A percentile compares a stretch with the other conserved stretches of the same genome.
Conservation (phyloP, 257 asterid species). For the Ligustrum vulgare region DNA sequence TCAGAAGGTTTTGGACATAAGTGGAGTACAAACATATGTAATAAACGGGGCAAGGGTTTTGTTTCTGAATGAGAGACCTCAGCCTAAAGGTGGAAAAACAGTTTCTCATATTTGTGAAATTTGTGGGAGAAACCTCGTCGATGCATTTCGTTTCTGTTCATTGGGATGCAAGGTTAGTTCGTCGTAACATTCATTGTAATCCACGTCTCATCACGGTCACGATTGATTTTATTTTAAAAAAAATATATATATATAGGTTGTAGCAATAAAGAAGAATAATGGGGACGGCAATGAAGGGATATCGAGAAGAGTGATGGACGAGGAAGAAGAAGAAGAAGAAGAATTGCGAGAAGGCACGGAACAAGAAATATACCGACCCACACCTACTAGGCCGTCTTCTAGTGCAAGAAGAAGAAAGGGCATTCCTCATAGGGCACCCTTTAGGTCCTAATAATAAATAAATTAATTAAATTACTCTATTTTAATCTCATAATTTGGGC, state of each 20-base stretch:
- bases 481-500: slow-evolving; percentile 21
- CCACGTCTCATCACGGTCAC: slow-evolving; percentile 20
- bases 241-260: slow-evolving; percentile 60
- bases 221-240: background rate
- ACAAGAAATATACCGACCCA: slow-evolving; percentile 85
- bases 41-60: slow-evolving; percentile 95
- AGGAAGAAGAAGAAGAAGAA: slow-evolving; percentile 23
- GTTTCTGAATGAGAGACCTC: slow-evolving; percentile 90
- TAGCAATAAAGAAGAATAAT: slow-evolving; percentile 71
- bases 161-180: slow-evolving; percentile 84
- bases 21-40: slow-evolving; percentile 93
- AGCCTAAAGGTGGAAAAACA: slow-evolving; percentile 76
- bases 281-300: slow-evolving; percentile 63
- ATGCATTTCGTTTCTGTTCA: slow-evolving; percentile 86
- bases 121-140: slow-evolving; percentile 89
- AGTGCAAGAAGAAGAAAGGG: slow-evolving; percentile 81
- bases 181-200: background rate
- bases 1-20: slow-evolving; percentile 78
- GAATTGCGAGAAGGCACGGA: slow-evolving; percentile 78
- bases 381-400: slow-evolving; percentile 79
- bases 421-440: slow-evolving; percentile 94
- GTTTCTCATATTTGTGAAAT: slow-evolving; percentile 80
- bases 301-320: slow-evolving; percentile 41
- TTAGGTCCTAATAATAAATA: slow-evolving; percentile 47
- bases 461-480: background rate